Evolutionary conservation across 2,329 filamentous ascomycete genomes (phyloP), one percentile per base, ranked within the genome.

Genomic region (Cercospora beticola): DNA sequence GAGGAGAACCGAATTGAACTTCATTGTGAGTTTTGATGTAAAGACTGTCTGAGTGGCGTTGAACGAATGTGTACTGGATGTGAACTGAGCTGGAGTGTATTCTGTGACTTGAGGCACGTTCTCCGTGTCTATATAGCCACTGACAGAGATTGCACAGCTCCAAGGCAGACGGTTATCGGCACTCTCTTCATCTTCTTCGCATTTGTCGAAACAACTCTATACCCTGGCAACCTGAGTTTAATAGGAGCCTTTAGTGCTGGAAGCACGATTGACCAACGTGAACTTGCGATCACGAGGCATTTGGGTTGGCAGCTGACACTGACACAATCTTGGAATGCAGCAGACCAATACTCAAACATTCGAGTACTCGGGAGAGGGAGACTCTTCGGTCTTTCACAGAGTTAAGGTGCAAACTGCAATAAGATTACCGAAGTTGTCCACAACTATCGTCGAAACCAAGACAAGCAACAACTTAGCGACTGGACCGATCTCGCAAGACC

Each of bases 1-100:
- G n/a, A 68, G n/a, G 21, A 66, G 36, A 56, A 65, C 54, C 10
- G 63, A 63, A 40, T 62, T 56, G 30, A 68, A 21, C 59, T 68
- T 68, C 67, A 66, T 68, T 21, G 49, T 62, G 57, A 66, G 43
- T 12, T n/a, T 12, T 18, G 40, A 21, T 65, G 56, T 60, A 61
- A 30, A 26, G 64, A 40, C 28, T 62, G 64, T 33, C 26, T 58
- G 26, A 9, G 5, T 36, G 16, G 5, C 49, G 49, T 56, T 56
- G 49, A 26, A 56, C 6, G 18, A 18, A 10, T 31, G 36, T 49
- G 59, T 46, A 3, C 21, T 23, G n/a, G 5, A 9, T 16, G 8
- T 56, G 23, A 28, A 9, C 28, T 56, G 12, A 8, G 4, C 6
- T 56, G 49, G 26, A 56, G 2, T 14, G 14, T 26, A 1, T 1